Conservation (phyloP, 2,329 filamentous ascomycete genomes). For the Sclerotinia glacialis region DNA sequence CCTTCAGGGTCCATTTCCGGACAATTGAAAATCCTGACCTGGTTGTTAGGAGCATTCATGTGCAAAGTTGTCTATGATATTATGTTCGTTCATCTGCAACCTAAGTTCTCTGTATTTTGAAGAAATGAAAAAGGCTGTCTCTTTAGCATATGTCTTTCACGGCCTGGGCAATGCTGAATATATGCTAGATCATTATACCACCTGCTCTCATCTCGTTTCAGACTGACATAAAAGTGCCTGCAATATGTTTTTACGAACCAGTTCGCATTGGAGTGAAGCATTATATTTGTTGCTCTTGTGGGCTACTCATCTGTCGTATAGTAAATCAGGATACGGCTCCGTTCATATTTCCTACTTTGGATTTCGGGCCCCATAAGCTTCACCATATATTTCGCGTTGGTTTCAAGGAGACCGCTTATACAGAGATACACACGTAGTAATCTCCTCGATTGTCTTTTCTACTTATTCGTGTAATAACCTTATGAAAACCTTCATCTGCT, state of each 20-base stretch:
- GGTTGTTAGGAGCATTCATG: not conserved
- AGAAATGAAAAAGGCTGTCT: not conserved
- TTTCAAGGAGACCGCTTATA: no score
- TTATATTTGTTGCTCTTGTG: not conserved
- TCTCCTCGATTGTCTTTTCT: no score
- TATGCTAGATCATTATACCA: no score
- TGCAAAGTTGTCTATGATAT: not conserved
- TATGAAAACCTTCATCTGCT: no score
- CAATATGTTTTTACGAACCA: not conserved
- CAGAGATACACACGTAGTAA: no score
- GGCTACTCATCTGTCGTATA: not conserved
- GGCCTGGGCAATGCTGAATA: no score
- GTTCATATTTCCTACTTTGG: not conserved
- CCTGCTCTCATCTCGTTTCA: not conserved
- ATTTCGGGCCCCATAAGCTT: no score
- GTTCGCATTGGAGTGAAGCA: not conserved
- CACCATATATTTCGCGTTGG: no score
- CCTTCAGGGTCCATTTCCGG: not conserved
- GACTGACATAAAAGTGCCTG: not conserved
- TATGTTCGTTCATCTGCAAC: not conserved
- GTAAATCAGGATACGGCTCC: not conserved
- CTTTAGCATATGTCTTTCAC: not conserved
- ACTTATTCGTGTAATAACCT: no score
- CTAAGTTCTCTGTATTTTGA: not conserved
- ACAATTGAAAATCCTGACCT: not conserved